Evolutionary conservation across 306 rosid genomes (phyloP).

Genomic region (Canavalia gladiata): DNA sequence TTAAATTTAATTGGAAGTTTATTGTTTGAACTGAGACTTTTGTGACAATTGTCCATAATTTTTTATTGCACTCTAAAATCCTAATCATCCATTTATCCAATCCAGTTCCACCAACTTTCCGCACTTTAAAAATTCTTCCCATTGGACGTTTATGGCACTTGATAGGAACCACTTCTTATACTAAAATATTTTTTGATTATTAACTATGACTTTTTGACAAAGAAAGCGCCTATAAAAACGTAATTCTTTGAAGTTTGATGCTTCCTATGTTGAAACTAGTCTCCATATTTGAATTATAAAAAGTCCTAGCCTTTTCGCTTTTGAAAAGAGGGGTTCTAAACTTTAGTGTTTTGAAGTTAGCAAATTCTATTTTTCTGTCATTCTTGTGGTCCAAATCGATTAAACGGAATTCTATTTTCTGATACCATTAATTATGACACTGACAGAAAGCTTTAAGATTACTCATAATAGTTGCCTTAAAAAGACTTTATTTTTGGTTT

Average conservation of each 20-base stretch:
- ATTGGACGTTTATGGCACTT: slow-evolving; percentile 33
- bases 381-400: too few relatives aligned
- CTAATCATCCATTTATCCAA: slow-evolving; percentile 26
- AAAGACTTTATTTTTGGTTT: too few relatives aligned
- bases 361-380: neutral
- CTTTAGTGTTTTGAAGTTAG: neutral
- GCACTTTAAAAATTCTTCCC: slow-evolving; percentile 14
- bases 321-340: neutral
- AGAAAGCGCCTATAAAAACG: slow-evolving; percentile 21
- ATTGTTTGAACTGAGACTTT: slow-evolving; percentile 35
- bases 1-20: neutral
- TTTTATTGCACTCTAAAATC: neutral
- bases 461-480: neutral
- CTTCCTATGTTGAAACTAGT: neutral
- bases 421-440: too few relatives aligned
- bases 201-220: slow-evolving; percentile 29
- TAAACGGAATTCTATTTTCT: too few relatives aligned
- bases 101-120: slow-evolving; percentile 14
- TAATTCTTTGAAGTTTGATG: slow-evolving; percentile 8
- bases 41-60: neutral
- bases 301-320: slow-evolving; percentile 27
- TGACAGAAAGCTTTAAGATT: neutral
- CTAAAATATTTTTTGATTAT: slow-evolving; percentile 17
- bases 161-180: slow-evolving; percentile 31
- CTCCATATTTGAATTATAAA: slow-evolving; percentile 29